phyloP scores from a whole-genome alignment of 176 grass and related monocot genomes.

The Rhynchospora tenuis region DNA sequence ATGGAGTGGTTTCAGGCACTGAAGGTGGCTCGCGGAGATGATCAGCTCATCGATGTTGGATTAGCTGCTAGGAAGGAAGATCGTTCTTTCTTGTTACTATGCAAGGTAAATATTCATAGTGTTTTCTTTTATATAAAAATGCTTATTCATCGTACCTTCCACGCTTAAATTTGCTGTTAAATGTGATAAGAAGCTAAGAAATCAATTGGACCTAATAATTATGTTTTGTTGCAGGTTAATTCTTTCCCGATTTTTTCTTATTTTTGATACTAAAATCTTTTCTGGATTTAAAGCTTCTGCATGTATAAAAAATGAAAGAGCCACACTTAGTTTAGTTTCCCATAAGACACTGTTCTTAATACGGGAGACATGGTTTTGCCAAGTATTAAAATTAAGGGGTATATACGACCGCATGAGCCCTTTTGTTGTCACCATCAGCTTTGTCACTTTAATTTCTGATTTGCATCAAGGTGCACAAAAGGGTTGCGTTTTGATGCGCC shows the following conservation, averaged over 20 bases:
- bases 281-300: neutral
- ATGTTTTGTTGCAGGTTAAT: neutral
- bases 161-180: neutral
- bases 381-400: neutral
- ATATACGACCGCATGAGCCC: neutral
- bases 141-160: neutral
- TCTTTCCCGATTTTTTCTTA: neutral
- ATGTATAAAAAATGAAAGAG: neutral
- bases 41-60: slow-evolving; percentile 34
- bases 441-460: neutral
- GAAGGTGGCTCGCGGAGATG: neutral
- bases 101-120: slow-evolving; percentile 19
- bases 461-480: neutral
- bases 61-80: neutral
- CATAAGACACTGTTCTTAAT: neutral
- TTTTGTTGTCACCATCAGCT: neutral
- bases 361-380: neutral
- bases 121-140: neutral
- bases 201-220: neutral
- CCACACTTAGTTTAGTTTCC: neutral
- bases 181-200: neutral
- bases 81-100: slow-evolving; percentile 32
- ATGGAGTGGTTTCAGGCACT: slow-evolving; percentile 17
- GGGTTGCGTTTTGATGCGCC: neutral
- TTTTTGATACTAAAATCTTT: no score